A percentile compares a stretch with the other conserved stretches of the same genome.
These are phyloP conservation scores for Xanthoconium separans DNA, from an alignment of 1,284 basidiomycete genomes.

Conservation along the genomic window DNA sequence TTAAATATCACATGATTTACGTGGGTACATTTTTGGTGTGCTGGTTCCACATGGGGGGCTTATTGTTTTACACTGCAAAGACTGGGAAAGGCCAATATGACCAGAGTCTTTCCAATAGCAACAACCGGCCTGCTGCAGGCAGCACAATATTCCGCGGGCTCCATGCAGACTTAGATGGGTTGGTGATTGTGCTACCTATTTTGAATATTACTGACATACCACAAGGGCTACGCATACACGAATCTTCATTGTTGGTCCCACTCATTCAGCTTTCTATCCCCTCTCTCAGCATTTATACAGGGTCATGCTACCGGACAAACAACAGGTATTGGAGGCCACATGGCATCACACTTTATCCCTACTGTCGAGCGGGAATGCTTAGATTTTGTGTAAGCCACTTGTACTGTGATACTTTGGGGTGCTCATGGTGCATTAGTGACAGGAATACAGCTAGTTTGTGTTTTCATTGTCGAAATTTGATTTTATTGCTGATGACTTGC, in stretches of 20 bases:
- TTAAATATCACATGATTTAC: conserved; percentile 85
- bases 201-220: neutral
- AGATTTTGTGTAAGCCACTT: conserved; percentile 52
- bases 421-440: neutral
- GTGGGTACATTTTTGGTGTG: conserved; percentile 39
- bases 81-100: conserved; percentile 87
- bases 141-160: conserved; percentile 76
- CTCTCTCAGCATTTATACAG: neutral
- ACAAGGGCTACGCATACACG: neutral
- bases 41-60: neutral
- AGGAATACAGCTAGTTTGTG: neutral
- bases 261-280: neutral
- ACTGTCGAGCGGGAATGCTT: conserved; percentile 96
- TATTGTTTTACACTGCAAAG: conserved; percentile 35
- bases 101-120: conserved; percentile 64
- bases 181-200: neutral
- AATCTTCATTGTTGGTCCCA: neutral
- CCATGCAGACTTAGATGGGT: conserved; percentile 75
- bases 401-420: neutral
- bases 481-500: too few relatives aligned
- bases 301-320: conserved; percentile 57
- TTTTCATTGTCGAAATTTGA: too few relatives aligned
- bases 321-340: conserved; percentile 54
- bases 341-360: conserved; percentile 74
- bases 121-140: conserved; percentile 49